Evolutionary conservation across 768 basidiomycete genomes (phyloP).

Genomic region (Termitomyces titanicus): DNA sequence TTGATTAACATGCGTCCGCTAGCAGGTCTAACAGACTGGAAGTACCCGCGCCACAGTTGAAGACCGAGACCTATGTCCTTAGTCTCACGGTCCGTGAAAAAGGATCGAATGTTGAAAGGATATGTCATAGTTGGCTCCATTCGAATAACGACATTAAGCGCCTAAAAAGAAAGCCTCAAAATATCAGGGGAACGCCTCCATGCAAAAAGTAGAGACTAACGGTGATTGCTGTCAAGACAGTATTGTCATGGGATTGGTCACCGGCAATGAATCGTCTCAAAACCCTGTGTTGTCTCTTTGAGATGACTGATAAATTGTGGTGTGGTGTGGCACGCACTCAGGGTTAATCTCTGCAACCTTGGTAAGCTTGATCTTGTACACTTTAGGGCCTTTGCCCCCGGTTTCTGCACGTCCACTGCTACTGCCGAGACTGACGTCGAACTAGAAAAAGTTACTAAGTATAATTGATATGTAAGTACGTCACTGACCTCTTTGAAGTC

Average conservation of each 20-base stretch:
- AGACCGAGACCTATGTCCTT: conserved; percentile 49
- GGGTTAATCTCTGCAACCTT: conserved; percentile 59
- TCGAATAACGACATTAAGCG: conserved; percentile 66
- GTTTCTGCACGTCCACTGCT: conserved; percentile 30
- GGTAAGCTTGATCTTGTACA: conserved; percentile 61
- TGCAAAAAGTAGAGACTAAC: conserved; percentile 27
- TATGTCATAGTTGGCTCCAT: conserved; percentile 66
- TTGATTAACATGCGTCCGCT: conserved; percentile 59
- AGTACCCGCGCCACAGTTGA: conserved; percentile 69
- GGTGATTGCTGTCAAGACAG: conserved; percentile 63
- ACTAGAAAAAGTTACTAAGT: conserved; percentile 34
- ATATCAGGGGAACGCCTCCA: neutral
- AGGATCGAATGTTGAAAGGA: conserved; percentile 70
- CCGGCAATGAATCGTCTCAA: conserved; percentile 56
- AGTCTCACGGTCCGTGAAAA: conserved; percentile 59
- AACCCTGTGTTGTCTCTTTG: conserved; percentile 35
- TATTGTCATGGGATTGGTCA: conserved; percentile 60
- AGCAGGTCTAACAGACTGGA: conserved; percentile 67
- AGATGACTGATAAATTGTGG: neutral
- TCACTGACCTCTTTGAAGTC: conserved; percentile 48
- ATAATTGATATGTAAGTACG: neutral
- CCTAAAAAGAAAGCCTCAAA: conserved; percentile 32
- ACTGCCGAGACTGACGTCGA: conserved; percentile 58
- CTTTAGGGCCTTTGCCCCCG: conserved; percentile 48
- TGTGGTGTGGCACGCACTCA: conserved; percentile 27